Base-by-base conservation (phyloP, 306 rosid genomes). In the Pueraria montana region DNA sequence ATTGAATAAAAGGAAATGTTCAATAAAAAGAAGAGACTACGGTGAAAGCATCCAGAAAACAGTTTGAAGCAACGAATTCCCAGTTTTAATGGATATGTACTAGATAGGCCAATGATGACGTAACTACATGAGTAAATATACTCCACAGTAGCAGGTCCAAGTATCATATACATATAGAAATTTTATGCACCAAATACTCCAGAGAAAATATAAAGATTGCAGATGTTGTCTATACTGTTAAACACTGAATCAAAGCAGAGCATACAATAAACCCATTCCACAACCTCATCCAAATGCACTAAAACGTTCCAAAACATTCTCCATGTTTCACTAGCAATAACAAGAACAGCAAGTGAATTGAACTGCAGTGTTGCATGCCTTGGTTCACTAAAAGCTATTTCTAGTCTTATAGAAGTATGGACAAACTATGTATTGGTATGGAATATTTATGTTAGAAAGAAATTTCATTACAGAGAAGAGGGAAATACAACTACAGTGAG, bases 231-330 rank as follows among this genome's bases (percentile, higher is more conserved):
- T n/a, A 53, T 7, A 53, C 24, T 26, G 68, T 5, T 62, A 27
- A 62, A 27, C 68, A 76, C 59, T 64, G 77, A 27, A 58, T 21
- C 52, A 20, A 40, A 43, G 49, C 59, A 17, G 20, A 63, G 55
- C 66, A 65, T 72, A 16, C 24, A 61, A 66, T 46, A 66, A 78
- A 69, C 16, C 46, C 72, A 20, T 50, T 49, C 27, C 66, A 77
- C 21, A 26, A 65, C 58, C 43, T 83, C 86, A 34, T 77, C 67
- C 55, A 69, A 55, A 58, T 70, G 66, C 49, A 69, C 67, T 32
- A 61, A n/a, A 43, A 50, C 0, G 40, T 45, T 46, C 43, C 69
- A 17, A 61, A 49, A 78, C 40, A 64, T 77, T 78, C 52, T 12
- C 65, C 40, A 65, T 40, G 50, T 65, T 64, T 65, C 24, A 8